phyloP scores from a whole-genome alignment of 2,329 filamentous ascomycete genomes.

The Arthrobotrys pseudoclavata region DNA sequence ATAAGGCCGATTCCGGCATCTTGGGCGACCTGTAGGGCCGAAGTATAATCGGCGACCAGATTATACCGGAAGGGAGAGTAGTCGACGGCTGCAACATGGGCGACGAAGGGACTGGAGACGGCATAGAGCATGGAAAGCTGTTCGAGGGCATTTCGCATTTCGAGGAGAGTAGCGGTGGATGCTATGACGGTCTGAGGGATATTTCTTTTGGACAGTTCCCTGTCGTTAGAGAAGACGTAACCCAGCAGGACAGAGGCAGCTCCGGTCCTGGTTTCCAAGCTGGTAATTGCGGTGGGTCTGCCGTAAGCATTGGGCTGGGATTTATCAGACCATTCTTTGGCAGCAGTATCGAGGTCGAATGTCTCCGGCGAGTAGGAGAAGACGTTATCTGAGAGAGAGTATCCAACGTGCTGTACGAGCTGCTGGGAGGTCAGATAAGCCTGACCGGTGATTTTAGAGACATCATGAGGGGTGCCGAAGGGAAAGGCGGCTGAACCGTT shows the following conservation, averaged over 20 bases:
- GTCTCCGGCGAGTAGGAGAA: slow-evolving; percentile 96
- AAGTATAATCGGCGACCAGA: slow-evolving; percentile 88
- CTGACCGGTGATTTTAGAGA: slow-evolving; percentile 77
- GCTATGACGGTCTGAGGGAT: slow-evolving; percentile 92
- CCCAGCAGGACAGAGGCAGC: slow-evolving; percentile 92
- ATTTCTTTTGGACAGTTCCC: slow-evolving; percentile 89
- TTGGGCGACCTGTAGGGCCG: slow-evolving; percentile 83
- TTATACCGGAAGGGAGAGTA: slow-evolving; percentile 78
- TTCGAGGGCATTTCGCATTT: slow-evolving; percentile 86
- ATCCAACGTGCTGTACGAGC: slow-evolving; percentile 95
- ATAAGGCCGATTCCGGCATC: slow-evolving; percentile 90
- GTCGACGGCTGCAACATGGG: slow-evolving; percentile 91
- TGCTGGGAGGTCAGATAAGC: slow-evolving; percentile 94
- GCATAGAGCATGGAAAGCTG: slow-evolving; percentile 92
- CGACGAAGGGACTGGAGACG: slow-evolving; percentile 91
- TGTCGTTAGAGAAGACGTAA: slow-evolving; percentile 98
- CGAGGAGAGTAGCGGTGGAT: slow-evolving; percentile 83
- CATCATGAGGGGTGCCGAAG: slow-evolving; percentile 60
- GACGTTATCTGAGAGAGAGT: slow-evolving; percentile 87
- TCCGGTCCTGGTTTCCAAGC: slow-evolving; percentile 87
- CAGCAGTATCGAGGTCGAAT: slow-evolving; percentile 88
- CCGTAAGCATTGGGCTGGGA: slow-evolving; percentile 78
- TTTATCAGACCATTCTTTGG: slow-evolving; percentile 79
- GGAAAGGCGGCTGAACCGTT: slow-evolving; percentile 61
- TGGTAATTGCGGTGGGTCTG: slow-evolving; percentile 75